Evolutionary conservation across 164 flowering plant species (phyloP), one percentile per base, ranked within the genome.

Genomic region (Stephania japonica): DNA sequence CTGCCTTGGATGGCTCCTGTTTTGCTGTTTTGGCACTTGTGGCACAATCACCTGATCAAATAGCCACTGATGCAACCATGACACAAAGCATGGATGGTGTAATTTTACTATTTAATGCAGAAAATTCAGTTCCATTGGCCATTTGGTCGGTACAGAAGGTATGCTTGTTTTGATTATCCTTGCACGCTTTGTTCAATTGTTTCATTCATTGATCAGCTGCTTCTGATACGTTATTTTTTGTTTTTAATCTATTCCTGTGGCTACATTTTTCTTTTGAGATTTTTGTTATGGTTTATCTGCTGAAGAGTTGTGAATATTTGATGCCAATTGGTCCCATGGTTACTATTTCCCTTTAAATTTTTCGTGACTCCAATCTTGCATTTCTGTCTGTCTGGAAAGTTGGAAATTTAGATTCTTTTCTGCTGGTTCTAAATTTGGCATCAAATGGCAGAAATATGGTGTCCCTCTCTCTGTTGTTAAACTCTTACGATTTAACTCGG

Each of bases 81-180:
- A 41, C 75, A 7, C 74, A 67, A 27, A 84, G 75, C 59, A 73
- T 73, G 72, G 94, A 93, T 79, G 99, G 98, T 9, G 79, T 81
- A 18, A 88, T 95, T 70, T 80, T 95, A 74, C 65, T 90, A 44
- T 95, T 93, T 75, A 82, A 86, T 74, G 86, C 76, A 7, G 80
- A 73, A 27, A 79, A 85, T 65, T 90, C 96, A 63, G 82, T 85
- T 78, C 99, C 99, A 65, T 78, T 88, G 47, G 79, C 90, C 43
- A 80, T 81, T 38, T 95, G 99, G 98, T 85, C 85, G 32, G 98
- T 85, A 12, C 83, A 72, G 72, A 89, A 91, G 99, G 99, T 95
- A 83, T 12, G 18, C 18, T 69, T 41, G 21, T 65, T 26, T 42
- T n/a, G 41, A 3, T 65, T 19, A 24, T 32, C 26, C 7, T 32